A percentile compares a stretch with the other conserved stretches of the same genome.
Conservation (phyloP, 2,329 filamentous ascomycete species). For the Didymella glomerata region DNA sequence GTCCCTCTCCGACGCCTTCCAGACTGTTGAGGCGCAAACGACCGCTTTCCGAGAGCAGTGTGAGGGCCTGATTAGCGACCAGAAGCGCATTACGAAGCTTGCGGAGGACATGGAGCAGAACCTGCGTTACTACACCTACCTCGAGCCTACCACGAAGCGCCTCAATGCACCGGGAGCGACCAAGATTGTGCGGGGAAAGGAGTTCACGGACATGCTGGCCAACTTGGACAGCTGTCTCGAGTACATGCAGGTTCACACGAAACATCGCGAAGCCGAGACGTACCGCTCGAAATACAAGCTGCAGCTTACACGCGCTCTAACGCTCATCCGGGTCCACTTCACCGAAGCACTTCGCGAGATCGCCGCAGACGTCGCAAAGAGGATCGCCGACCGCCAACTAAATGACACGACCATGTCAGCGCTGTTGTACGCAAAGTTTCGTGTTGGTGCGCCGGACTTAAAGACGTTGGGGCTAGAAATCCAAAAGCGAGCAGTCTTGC, state of each 20-base stretch:
- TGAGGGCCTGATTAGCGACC: slow-evolving; percentile 83
- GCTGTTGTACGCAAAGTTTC: slow-evolving; percentile 74
- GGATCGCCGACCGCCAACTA: slow-evolving; percentile 71
- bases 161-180: slow-evolving; percentile 92
- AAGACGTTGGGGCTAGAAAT: slow-evolving; percentile 73
- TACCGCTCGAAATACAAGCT: slow-evolving; percentile 89
- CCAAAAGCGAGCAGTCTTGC: slow-evolving; percentile 69
- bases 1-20: slow-evolving; percentile 84
- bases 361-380: slow-evolving; percentile 67
- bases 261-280: slow-evolving; percentile 84
- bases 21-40: slow-evolving; percentile 86
- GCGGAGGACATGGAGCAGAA: slow-evolving; percentile 88
- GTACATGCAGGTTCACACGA: slow-evolving; percentile 87
- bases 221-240: slow-evolving; percentile 89
- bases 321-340: slow-evolving; percentile 72
- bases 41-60: slow-evolving; percentile 93
- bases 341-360: slow-evolving; percentile 69
- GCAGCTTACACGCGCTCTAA: slow-evolving; percentile 74
- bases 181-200: slow-evolving; percentile 81
- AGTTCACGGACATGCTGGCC: slow-evolving; percentile 86
- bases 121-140: slow-evolving; percentile 91
- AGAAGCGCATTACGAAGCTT: slow-evolving; percentile 78
- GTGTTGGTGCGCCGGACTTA: slow-evolving; percentile 70
- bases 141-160: slow-evolving; percentile 87
- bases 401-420: slow-evolving; percentile 78